Evolutionary conservation across 495 filamentous ascomycete genomes (phyloP).

Genomic region (Penicillium salamii): DNA sequence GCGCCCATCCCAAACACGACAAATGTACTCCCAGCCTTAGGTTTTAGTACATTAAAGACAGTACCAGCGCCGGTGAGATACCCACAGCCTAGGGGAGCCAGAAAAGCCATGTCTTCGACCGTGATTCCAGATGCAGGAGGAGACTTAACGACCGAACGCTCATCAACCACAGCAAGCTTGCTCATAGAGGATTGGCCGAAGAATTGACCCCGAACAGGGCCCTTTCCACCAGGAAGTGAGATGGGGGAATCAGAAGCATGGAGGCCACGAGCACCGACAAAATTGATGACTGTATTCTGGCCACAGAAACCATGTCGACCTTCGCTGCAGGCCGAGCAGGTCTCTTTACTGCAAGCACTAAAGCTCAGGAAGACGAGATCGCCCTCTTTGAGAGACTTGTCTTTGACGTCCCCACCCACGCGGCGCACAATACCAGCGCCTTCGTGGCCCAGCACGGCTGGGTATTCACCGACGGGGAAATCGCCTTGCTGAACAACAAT

Average conservation of each 20-base stretch:
- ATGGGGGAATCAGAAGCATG: constrained; percentile 17
- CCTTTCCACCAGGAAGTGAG: constrained; percentile 19
- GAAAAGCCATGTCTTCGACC: constrained; percentile 26
- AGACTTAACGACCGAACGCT: constrained; percentile 29
- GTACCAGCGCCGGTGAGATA: constrained; percentile 48
- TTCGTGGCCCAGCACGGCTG: constrained; percentile 52
- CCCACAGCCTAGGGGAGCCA: constrained; percentile 47
- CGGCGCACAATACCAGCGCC: constrained; percentile 47
- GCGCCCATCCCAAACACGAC: constrained; percentile 41
- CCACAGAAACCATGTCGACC: constrained; percentile 28
- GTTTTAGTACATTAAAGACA: constrained; percentile 38
- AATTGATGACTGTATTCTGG: constrained; percentile 36
- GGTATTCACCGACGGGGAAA: constrained; percentile 31
- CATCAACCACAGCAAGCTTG: constrained; percentile 33
- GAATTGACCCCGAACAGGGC: constrained; percentile 34
- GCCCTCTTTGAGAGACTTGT: constrained; percentile 35
- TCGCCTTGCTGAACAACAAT: constrained; percentile 34
- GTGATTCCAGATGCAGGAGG: background rate
- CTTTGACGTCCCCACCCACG: constrained; percentile 41
- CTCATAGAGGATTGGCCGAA: constrained; percentile 45
- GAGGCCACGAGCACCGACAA: constrained; percentile 26
- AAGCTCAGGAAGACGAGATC: constrained; percentile 49
- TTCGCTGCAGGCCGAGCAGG: constrained; percentile 23
- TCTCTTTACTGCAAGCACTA: constrained; percentile 29
- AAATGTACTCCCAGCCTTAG: constrained; percentile 17